These are phyloP conservation scores for Telfairia occidentalis DNA, from an alignment of 331 rosid species.

Conservation along the genomic window DNA sequence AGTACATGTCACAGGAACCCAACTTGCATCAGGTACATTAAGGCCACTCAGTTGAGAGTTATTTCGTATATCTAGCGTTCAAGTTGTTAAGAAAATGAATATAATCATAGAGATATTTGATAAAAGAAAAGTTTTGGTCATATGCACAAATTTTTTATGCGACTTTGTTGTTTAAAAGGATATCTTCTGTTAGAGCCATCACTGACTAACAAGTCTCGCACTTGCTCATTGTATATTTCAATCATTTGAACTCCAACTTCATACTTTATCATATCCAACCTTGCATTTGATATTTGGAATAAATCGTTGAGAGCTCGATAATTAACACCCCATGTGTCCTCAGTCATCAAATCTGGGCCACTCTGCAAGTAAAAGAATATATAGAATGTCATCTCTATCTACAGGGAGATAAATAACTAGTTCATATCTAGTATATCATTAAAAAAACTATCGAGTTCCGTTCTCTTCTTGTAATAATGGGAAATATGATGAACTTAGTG, in stretches of 20 bases:
- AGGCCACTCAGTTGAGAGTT: constrained; percentile 87
- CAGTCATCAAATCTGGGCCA: constrained; percentile 83
- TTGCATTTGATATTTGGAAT: constrained; percentile 63
- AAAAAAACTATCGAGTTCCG: not conserved
- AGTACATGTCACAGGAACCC: constrained; percentile 80
- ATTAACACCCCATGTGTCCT: constrained; percentile 95
- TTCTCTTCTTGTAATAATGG: not conserved
- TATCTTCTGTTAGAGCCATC: constrained; percentile 92
- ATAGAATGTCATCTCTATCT: not conserved
- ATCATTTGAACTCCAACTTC: constrained; percentile 98
- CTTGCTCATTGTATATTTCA: constrained; percentile 97
- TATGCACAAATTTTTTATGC: not conserved
- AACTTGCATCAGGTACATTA: constrained; percentile 89
- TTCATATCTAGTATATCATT: not conserved
- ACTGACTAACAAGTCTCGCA: constrained; percentile 80
- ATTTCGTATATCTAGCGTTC: constrained; percentile 85
- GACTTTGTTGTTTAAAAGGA: constrained; percentile 39
- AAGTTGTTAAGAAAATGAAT: constrained; percentile 39
- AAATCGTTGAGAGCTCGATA: constrained; percentile 85
- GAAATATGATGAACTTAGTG: not conserved
- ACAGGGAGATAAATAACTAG: not conserved
- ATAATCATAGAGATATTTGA: not conserved
- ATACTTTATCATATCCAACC: constrained; percentile 50
- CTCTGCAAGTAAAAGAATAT: constrained; percentile 35
- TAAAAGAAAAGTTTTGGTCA: not conserved